Percentiles rank a stretch among this genome's conserved stretches.
phyloP scores from a whole-genome alignment of 768 basidiomycete genomes.

The Suillus paluster region DNA sequence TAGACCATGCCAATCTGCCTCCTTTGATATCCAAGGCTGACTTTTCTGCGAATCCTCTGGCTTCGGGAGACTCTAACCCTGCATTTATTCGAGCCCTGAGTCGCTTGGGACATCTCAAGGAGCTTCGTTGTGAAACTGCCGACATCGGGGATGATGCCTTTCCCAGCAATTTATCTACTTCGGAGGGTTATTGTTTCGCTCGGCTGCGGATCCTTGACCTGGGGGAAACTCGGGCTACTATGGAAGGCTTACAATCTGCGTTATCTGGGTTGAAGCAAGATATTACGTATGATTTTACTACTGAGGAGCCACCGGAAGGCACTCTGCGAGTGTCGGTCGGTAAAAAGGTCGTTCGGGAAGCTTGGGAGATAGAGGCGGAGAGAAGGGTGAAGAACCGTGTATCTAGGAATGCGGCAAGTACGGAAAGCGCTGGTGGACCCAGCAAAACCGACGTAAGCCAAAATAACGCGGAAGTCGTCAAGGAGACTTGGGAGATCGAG shows the following conservation, averaged over 20 bases:
- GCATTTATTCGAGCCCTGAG: slow-evolving; percentile 42
- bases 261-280: slow-evolving; percentile 53
- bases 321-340: slow-evolving; percentile 64
- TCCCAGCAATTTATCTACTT: slow-evolving; percentile 31
- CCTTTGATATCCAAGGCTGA: slow-evolving; percentile 43
- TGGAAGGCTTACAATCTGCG: slow-evolving; percentile 47
- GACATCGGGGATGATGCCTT: slow-evolving; percentile 67
- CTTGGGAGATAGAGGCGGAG: slow-evolving; percentile 83
- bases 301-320: slow-evolving; percentile 57
- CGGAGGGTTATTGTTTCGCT: slow-evolving; percentile 46
- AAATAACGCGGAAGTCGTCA: slow-evolving; percentile 41
- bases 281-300: slow-evolving; percentile 57
- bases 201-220: slow-evolving; percentile 63
- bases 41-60: slow-evolving; percentile 71
- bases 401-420: slow-evolving; percentile 35
- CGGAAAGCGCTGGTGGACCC: neutral
- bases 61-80: slow-evolving; percentile 34
- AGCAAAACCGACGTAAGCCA: slow-evolving; percentile 3
- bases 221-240: slow-evolving; percentile 63
- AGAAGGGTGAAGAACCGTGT: slow-evolving; percentile 47
- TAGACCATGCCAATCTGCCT: slow-evolving; percentile 61
- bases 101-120: slow-evolving; percentile 54
- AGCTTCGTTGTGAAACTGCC: slow-evolving; percentile 58
- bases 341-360: slow-evolving; percentile 70
- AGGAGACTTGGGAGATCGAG: slow-evolving; percentile 82